phyloP scores from a whole-genome alignment of 257 asterid species.

The Petunia secreta region DNA sequence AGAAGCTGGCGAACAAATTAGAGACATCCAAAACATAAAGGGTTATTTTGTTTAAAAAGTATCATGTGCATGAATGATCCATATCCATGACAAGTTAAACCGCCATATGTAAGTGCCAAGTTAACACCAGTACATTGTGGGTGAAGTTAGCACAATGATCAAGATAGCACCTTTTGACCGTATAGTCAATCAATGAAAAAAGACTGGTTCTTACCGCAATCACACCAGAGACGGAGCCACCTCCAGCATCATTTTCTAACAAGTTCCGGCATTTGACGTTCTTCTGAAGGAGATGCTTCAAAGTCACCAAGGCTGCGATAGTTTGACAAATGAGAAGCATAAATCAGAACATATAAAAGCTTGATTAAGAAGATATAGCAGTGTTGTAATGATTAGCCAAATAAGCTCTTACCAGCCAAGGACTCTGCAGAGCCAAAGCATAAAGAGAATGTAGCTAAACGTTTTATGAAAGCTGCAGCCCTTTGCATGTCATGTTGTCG shows the following conservation, averaged over 20 bases:
- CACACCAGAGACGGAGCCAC: constrained; percentile 96
- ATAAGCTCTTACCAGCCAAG: constrained; percentile 67
- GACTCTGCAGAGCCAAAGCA: constrained; percentile 88
- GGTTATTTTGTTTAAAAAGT: not conserved
- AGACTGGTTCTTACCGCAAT: constrained; percentile 61
- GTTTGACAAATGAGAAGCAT: constrained; percentile 12
- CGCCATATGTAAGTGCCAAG: not conserved
- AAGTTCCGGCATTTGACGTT: constrained; percentile 83
- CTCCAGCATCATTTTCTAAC: constrained; percentile 93
- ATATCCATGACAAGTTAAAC: not conserved
- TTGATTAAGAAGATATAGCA: not conserved
- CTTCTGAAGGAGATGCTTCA: constrained; percentile 87
- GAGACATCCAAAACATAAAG: not conserved
- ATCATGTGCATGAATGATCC: constrained; percentile 20
- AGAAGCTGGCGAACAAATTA: constrained; percentile 9
- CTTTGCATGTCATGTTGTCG: constrained; percentile 97
- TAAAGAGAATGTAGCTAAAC: constrained; percentile 74
- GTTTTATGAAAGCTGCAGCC: constrained; percentile 96
- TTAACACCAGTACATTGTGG: not conserved
- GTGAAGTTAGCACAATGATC: not conserved
- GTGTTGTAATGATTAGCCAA: not conserved
- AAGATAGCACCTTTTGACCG: not conserved
- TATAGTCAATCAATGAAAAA: constrained; percentile 4
- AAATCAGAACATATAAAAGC: constrained; percentile 12
- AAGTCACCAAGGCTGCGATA: constrained; percentile 77